These are phyloP conservation scores for Suhomyces anneliseae DNA, from an alignment of 1,139 yeast genomes.

Conservation along the genomic window DNA sequence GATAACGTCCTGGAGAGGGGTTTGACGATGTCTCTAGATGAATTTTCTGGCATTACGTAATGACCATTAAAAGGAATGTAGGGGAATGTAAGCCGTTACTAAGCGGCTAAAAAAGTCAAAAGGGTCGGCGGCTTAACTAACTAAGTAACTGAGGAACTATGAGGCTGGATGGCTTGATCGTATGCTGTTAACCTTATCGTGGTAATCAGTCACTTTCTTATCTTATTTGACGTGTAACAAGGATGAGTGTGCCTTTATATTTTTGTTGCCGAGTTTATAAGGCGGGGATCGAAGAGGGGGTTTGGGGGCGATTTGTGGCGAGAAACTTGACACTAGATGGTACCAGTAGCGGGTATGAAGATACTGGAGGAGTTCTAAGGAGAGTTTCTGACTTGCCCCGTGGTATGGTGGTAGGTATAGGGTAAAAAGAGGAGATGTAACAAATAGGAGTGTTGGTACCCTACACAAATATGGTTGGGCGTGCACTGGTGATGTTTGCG, in stretches of 20 bases:
- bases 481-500: background rate
- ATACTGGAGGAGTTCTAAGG: background rate
- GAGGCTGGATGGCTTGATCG: background rate
- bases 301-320: background rate
- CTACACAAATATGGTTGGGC: background rate
- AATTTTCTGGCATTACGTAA: conserved; percentile 4
- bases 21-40: conserved; percentile 8
- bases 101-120: background rate
- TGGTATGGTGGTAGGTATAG: background rate
- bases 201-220: too few relatives aligned
- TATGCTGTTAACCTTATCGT: background rate
- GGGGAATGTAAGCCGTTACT: background rate
- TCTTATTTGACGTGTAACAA: too few relatives aligned
- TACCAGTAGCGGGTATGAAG: too few relatives aligned
- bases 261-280: too few relatives aligned
- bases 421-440: background rate
- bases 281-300: background rate
- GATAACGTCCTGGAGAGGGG: conserved; percentile 10
- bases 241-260: too few relatives aligned
- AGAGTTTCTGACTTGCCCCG: background rate
- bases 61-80: conserved; percentile 1
- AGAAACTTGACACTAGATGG: too few relatives aligned
- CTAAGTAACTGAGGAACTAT: background rate
- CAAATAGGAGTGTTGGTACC: background rate
- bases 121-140: background rate